These are phyloP conservation scores for Penicillium tannophilum DNA, from an alignment of 495 filamentous ascomycete species.

Conservation along the genomic window DNA sequence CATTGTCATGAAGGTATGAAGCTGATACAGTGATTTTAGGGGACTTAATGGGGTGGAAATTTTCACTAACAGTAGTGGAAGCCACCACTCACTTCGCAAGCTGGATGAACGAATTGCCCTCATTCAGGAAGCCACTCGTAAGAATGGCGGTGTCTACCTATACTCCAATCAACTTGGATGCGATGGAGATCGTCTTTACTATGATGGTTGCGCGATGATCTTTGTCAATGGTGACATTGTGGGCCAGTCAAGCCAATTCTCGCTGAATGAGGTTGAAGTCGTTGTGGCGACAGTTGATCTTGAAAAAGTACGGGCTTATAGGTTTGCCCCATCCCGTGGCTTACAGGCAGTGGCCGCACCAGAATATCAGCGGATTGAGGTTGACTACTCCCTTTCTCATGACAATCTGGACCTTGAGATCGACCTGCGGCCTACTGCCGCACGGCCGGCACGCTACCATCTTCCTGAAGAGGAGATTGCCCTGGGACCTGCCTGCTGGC, in stretches of 20 bases:
- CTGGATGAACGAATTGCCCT: constrained; percentile 69
- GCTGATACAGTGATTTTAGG: constrained; percentile 9
- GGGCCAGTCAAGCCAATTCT: constrained; percentile 71
- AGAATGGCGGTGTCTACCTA: constrained; percentile 71
- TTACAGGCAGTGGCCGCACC: constrained; percentile 36
- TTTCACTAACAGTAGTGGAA: constrained; percentile 71
- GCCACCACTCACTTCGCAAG: constrained; percentile 74
- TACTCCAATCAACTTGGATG: constrained; percentile 72
- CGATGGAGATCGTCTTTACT: constrained; percentile 64
- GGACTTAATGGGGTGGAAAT: constrained; percentile 59
- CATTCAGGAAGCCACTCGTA: constrained; percentile 70
- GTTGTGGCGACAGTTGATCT: constrained; percentile 76
- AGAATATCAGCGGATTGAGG: constrained; percentile 33
- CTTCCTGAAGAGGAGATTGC: constrained; percentile 73
- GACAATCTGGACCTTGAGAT: constrained; percentile 32
- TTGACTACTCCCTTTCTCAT: constrained; percentile 34
- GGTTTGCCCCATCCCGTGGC: constrained; percentile 28
- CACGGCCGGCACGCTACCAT: constrained; percentile 51
- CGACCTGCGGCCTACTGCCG: constrained; percentile 35
- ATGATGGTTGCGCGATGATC: constrained; percentile 73
- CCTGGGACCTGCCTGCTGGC: constrained; percentile 65
- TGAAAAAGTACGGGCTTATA: constrained; percentile 61
- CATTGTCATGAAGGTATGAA: too few relatives aligned
- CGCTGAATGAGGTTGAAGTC: constrained; percentile 76
- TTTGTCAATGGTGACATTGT: constrained; percentile 69